These are phyloP conservation scores for Daldinia loculata DNA, from an alignment of 495 filamentous ascomycete species.

Conservation along the genomic window DNA sequence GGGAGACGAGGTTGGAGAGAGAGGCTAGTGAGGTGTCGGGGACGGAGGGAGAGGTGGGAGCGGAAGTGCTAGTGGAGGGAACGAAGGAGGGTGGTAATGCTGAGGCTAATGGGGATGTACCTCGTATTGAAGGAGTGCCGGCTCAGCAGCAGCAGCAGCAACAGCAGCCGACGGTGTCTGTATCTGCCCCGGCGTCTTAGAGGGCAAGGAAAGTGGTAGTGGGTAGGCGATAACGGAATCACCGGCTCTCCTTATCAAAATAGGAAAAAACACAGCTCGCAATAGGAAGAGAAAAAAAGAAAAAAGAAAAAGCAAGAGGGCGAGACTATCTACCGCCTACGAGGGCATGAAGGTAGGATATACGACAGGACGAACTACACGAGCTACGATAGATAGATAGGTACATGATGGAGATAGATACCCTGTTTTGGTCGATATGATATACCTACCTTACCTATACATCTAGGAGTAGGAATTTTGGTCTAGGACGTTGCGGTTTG, in stretches of 20 bases:
- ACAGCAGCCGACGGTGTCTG: slow-evolving; percentile 6
- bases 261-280: too few relatives aligned
- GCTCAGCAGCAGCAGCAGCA: background rate
- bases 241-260: too few relatives aligned
- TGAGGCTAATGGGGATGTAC: slow-evolving; percentile 1
- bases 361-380: background rate
- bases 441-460: too few relatives aligned
- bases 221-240: too few relatives aligned
- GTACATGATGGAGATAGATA: background rate
- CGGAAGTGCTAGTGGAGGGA: background rate
- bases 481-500: background rate
- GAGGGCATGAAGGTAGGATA: background rate
- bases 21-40: slow-evolving; percentile 54
- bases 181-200: slow-evolving; percentile 6
- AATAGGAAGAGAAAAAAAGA: too few relatives aligned
- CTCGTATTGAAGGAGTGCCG: slow-evolving; percentile 1
- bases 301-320: too few relatives aligned
- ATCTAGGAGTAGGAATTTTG: background rate
- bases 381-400: background rate
- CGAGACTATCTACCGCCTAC: too few relatives aligned
- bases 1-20: slow-evolving; percentile 79
- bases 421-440: background rate
- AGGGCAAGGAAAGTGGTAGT: background rate
- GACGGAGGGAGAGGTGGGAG: background rate
- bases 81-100: background rate